phyloP scores from a whole-genome alignment of 768 basidiomycete genomes.

The Boletus tomentosulus region DNA sequence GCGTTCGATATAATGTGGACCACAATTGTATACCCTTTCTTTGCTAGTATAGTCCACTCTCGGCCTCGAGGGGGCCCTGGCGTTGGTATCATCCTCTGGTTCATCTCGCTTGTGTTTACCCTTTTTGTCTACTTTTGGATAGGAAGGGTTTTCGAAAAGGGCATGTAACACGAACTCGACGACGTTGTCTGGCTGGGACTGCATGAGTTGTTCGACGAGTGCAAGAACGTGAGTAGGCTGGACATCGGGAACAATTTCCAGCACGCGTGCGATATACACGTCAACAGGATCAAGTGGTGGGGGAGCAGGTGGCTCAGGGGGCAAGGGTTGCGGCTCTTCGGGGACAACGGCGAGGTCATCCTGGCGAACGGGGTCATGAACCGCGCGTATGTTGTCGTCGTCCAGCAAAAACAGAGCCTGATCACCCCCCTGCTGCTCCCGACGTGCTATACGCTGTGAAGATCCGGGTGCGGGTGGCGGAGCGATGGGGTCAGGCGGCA shows the following conservation, averaged over 20 bases:
- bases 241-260: slow-evolving; percentile 72
- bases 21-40: slow-evolving; percentile 42
- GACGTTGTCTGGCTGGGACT: slow-evolving; percentile 32
- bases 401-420: slow-evolving; percentile 9
- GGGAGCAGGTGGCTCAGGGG: slow-evolving; percentile 3
- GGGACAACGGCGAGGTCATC: neutral
- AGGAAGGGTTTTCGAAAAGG: slow-evolving; percentile 58
- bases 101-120: slow-evolving; percentile 42
- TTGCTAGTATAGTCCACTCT: slow-evolving; percentile 53
- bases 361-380: neutral
- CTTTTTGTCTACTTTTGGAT: slow-evolving; percentile 52
- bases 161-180: slow-evolving; percentile 54
- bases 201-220: slow-evolving; percentile 45
- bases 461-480: neutral
- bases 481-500: neutral
- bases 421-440: neutral
- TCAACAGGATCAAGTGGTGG: slow-evolving; percentile 21
- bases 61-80: slow-evolving; percentile 32
- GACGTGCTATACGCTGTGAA: neutral
- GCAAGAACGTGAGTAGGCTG: slow-evolving; percentile 48
- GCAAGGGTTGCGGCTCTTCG: neutral
- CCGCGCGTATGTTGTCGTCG: slow-evolving; percentile 28
- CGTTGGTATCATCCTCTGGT: slow-evolving; percentile 15
- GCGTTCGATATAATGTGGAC: slow-evolving; percentile 44
- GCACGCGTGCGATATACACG: slow-evolving; percentile 43